These are phyloP conservation scores for Phytophthora crassamura DNA, from an alignment of 352 stramenopile species.

Conservation along the genomic window DNA sequence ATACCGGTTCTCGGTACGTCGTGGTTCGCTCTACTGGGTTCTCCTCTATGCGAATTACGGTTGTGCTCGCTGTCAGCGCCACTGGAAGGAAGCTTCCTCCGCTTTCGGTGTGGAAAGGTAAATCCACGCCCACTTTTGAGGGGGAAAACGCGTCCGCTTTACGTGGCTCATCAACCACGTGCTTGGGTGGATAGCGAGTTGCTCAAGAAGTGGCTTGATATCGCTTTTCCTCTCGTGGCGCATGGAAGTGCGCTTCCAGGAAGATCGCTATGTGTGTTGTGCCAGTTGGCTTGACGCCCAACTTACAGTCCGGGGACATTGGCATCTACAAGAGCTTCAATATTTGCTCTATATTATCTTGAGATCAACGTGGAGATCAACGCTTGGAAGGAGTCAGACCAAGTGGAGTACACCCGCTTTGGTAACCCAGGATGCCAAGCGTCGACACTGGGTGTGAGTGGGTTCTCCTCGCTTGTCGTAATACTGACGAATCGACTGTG, in stretches of 20 bases:
- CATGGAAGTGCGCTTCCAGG: neutral
- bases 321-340: slow-evolving; percentile 6
- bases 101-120: slow-evolving; percentile 16
- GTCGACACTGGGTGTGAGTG: neutral
- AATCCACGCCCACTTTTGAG: slow-evolving; percentile 16
- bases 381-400: neutral
- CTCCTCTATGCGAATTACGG: slow-evolving; percentile 33
- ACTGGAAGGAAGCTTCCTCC: slow-evolving; percentile 18
- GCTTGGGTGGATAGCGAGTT: slow-evolving; percentile 14
- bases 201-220: slow-evolving; percentile 8
- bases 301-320: slow-evolving; percentile 1
- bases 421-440: neutral
- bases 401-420: slow-evolving; percentile 4
- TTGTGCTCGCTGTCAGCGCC: slow-evolving; percentile 18
- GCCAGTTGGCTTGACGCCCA: slow-evolving; percentile 17
- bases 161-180: slow-evolving; percentile 5
- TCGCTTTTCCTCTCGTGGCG: slow-evolving; percentile 5
- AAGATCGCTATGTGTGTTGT: slow-evolving; percentile 12
- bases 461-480: neutral
- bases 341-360: slow-evolving; percentile 6
- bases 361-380: no score
- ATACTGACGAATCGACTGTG: neutral
- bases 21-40: slow-evolving; percentile 32
- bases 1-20: slow-evolving; percentile 18
- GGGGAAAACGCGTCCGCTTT: neutral